Percentiles rank a stretch among this genome's conserved stretches.
Evolutionary conservation across 1,139 yeast species (phyloP).

Genomic region (Pichia sp.): DNA sequence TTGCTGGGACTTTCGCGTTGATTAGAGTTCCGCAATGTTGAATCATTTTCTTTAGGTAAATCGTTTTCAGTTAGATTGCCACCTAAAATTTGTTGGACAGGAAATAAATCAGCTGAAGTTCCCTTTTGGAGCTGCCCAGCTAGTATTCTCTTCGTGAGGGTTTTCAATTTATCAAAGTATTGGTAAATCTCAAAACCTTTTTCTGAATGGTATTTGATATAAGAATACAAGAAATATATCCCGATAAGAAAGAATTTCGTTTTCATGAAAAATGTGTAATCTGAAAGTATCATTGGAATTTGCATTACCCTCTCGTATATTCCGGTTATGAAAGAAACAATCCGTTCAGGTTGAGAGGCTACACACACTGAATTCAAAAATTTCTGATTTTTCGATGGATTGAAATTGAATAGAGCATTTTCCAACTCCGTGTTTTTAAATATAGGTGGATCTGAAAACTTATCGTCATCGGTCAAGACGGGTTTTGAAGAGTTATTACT

Average conservation of each 20-base stretch:
- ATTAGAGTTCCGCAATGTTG: neutral
- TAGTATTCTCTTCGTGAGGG: constrained; percentile 5
- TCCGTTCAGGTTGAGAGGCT: neutral
- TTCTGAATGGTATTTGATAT: constrained; percentile 6
- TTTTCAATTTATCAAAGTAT: constrained; percentile 7
- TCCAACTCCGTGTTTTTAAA: constrained; percentile 8
- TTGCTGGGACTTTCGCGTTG: neutral
- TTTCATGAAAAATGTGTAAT: constrained; percentile 15
- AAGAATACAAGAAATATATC: constrained; percentile 14
- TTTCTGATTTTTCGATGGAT: neutral
- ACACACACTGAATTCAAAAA: neutral
- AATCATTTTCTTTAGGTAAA: neutral
- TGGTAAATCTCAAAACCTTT: neutral
- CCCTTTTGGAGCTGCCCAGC: constrained; percentile 9
- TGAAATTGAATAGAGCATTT: neutral
- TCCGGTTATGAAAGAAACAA: constrained; percentile 10
- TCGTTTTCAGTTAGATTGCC: neutral
- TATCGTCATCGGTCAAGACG: neutral
- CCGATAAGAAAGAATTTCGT: constrained; percentile 11
- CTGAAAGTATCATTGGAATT: constrained; percentile 7
- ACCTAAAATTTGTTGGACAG: constrained; percentile 3
- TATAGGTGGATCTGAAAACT: neutral
- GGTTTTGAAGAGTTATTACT: neutral
- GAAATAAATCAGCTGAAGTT: constrained; percentile 3
- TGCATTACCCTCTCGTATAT: constrained; percentile 10